Evolutionary conservation across 495 filamentous ascomycete genomes (phyloP).

Genomic region (Podospora bellae-mahoneyi): DNA sequence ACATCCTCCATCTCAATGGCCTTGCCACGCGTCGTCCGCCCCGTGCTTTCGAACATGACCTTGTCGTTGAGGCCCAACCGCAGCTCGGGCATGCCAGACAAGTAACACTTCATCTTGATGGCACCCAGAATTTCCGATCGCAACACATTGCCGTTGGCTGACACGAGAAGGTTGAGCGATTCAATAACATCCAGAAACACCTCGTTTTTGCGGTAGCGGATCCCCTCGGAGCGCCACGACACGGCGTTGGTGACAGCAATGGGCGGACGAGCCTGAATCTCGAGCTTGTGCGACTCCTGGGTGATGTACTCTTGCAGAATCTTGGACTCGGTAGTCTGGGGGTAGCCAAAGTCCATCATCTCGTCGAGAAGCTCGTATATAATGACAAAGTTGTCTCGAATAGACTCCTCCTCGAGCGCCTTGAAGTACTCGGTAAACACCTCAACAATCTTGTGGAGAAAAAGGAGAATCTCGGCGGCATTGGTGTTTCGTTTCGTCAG

Average conservation of each 20-base stretch:
- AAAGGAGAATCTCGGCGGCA: slow-evolving; percentile 96
- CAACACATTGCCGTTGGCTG: slow-evolving; percentile 90
- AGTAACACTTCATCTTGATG: slow-evolving; percentile 99
- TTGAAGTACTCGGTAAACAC: slow-evolving; percentile 99
- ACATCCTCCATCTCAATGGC: slow-evolving; percentile 99
- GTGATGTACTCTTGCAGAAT: slow-evolving; percentile 99
- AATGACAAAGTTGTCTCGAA: slow-evolving; percentile 98
- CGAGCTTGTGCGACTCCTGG: slow-evolving; percentile 97
- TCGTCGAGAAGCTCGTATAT: slow-evolving; percentile 99
- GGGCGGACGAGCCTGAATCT: slow-evolving; percentile 97
- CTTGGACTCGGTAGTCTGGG: slow-evolving; percentile 98
- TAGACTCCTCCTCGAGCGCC: slow-evolving; percentile 97
- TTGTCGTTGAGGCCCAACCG: slow-evolving; percentile 97
- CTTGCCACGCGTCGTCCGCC: slow-evolving; percentile 90
- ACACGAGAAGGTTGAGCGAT: slow-evolving; percentile 93
- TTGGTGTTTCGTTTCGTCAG: slow-evolving; percentile 98
- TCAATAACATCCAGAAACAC: slow-evolving; percentile 98
- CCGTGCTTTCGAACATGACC: slow-evolving; percentile 99
- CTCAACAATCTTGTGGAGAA: slow-evolving; percentile 97
- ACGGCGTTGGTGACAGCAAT: slow-evolving; percentile 99
- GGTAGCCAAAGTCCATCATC: slow-evolving; percentile 99
- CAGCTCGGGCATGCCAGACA: slow-evolving; percentile 97
- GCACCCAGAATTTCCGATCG: slow-evolving; percentile 96
- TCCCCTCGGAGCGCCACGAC: slow-evolving; percentile 96
- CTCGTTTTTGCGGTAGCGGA: slow-evolving; percentile 98